phyloP scores from a whole-genome alignment of 805 yeast genomes.

The Metschnikowia noctiluminum region DNA sequence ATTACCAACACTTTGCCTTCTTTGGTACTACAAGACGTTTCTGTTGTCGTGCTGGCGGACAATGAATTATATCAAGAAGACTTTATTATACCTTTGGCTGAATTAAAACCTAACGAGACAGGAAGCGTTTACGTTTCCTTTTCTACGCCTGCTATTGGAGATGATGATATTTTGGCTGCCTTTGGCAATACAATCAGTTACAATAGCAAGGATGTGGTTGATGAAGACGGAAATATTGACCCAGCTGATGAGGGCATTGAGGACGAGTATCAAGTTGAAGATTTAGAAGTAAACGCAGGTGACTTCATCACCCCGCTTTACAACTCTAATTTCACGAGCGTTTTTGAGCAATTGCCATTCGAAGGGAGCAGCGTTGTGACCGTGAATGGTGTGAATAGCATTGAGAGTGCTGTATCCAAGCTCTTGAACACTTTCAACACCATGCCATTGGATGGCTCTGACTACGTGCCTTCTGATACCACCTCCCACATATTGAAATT shows the following conservation, averaged over 20 bases:
- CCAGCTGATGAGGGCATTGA: slow-evolving; percentile 79
- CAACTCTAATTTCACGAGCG: slow-evolving; percentile 68
- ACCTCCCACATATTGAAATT: slow-evolving; percentile 72
- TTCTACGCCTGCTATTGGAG: slow-evolving; percentile 51
- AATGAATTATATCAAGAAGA: slow-evolving; percentile 59
- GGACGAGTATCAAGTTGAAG: slow-evolving; percentile 91
- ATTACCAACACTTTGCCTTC: slow-evolving; percentile 82
- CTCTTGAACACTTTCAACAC: slow-evolving; percentile 48
- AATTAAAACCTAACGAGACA: slow-evolving; percentile 63
- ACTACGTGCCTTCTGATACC: slow-evolving; percentile 55
- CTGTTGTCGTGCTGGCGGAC: slow-evolving; percentile 65
- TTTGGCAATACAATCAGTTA: slow-evolving; percentile 70
- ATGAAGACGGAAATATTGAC: slow-evolving; percentile 61
- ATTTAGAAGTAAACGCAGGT: slow-evolving; percentile 68
- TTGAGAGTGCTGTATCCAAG: slow-evolving; percentile 45
- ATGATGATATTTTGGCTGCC: slow-evolving; percentile 35
- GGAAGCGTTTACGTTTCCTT: slow-evolving; percentile 81
- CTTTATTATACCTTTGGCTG: slow-evolving; percentile 69
- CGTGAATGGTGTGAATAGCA: slow-evolving; percentile 41
- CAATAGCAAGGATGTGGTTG: slow-evolving; percentile 75
- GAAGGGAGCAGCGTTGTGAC: slow-evolving; percentile 67
- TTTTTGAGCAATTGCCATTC: slow-evolving; percentile 67
- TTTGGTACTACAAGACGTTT: slow-evolving; percentile 71
- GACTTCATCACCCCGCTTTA: slow-evolving; percentile 79
- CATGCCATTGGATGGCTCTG: slow-evolving; percentile 70